Conservation (phyloP, 768 basidiomycete genomes). For the Rhizopogon sp. region DNA sequence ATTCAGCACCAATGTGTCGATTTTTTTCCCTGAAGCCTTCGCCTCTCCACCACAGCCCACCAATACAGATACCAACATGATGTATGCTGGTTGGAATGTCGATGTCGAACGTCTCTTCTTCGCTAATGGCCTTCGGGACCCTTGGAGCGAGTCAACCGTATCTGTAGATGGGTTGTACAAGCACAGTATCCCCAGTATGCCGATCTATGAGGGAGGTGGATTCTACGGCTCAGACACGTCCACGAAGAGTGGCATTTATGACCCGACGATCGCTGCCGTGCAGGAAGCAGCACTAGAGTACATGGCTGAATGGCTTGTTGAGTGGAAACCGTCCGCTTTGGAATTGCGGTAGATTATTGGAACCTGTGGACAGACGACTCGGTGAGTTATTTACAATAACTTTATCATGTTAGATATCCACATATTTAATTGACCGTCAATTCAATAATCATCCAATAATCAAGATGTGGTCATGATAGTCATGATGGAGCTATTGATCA, state of each 20-base stretch:
- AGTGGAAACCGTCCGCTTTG: slow-evolving; percentile 20
- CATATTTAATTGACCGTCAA: no score
- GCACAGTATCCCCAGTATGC: slow-evolving; percentile 46
- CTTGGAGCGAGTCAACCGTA: slow-evolving; percentile 62
- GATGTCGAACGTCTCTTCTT: slow-evolving; percentile 57
- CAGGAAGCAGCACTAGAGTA: slow-evolving; percentile 47
- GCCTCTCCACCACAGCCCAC: slow-evolving; percentile 40
- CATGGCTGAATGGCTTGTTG: slow-evolving; percentile 55
- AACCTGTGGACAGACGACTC: background rate
- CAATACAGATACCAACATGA: slow-evolving; percentile 36
- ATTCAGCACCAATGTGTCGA: slow-evolving; percentile 60
- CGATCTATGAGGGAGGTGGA: slow-evolving; percentile 54
- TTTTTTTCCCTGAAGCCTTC: slow-evolving; percentile 62
- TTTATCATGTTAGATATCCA: background rate
- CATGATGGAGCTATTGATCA: no score
- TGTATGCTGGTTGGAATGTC: slow-evolving; percentile 63
- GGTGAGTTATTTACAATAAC: background rate
- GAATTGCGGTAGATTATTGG: background rate
- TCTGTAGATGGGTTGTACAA: slow-evolving; percentile 48
- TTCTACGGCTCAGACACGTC: slow-evolving; percentile 62
- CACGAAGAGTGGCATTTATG: slow-evolving; percentile 34
- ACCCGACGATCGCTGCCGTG: slow-evolving; percentile 48
- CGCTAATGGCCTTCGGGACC: slow-evolving; percentile 66
- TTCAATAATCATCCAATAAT: no score
- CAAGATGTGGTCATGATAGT: no score